Evolutionary conservation across 306 rosid genomes (phyloP).

Genomic region (Gillenia trifoliata): DNA sequence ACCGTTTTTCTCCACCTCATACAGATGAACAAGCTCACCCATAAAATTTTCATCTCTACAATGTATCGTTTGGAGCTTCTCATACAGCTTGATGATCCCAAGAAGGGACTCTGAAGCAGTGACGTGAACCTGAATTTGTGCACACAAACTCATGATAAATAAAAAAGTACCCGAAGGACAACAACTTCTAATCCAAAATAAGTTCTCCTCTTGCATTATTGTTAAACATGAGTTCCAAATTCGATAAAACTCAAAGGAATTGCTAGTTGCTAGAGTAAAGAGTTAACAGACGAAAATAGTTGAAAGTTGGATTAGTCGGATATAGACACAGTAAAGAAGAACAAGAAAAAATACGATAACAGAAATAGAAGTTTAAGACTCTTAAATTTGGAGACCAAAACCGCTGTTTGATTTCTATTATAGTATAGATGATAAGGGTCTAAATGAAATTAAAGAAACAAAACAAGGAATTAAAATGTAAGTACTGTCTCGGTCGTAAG

Average conservation of each 20-base stretch:
- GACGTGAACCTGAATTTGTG: conserved; percentile 66
- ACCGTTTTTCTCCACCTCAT: conserved; percentile 66
- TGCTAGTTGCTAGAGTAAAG: background rate
- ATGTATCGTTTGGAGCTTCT: conserved; percentile 29
- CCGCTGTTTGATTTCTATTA: background rate
- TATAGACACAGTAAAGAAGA: background rate
- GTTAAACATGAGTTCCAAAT: background rate
- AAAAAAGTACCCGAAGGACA: background rate
- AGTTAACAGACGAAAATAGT: background rate
- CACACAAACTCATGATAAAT: background rate
- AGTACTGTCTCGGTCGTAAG: background rate
- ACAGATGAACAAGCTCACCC: conserved; percentile 57
- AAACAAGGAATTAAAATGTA: background rate
- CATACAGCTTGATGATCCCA: conserved; percentile 46
- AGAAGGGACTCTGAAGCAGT: conserved; percentile 77
- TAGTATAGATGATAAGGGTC: background rate
- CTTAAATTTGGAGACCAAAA: background rate
- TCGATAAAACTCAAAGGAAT: background rate
- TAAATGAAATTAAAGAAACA: background rate
- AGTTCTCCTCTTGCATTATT: background rate
- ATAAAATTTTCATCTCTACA: conserved; percentile 31
- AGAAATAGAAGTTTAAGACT: background rate
- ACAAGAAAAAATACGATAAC: background rate
- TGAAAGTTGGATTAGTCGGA: background rate
- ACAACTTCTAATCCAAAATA: background rate